These are phyloP conservation scores for Puya raimondii DNA, from an alignment of 176 grass and related monocot genomes.

Conservation along the genomic window DNA sequence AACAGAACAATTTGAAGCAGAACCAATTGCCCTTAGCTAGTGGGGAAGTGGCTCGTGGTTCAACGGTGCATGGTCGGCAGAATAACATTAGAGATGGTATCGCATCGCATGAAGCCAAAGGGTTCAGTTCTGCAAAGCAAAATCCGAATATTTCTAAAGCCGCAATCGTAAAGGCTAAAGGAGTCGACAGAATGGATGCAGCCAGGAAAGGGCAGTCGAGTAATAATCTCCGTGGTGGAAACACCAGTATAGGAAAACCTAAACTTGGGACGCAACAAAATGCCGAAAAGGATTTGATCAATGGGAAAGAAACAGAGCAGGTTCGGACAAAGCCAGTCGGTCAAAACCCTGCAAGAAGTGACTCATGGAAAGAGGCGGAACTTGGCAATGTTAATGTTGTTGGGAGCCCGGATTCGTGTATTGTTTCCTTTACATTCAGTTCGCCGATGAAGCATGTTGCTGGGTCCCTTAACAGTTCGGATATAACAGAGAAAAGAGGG, in stretches of 20 bases:
- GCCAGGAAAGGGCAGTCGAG: slow-evolving; percentile 17
- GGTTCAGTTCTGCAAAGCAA: slow-evolving; percentile 40
- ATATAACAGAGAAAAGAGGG: slow-evolving; percentile 22
- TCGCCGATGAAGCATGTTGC: slow-evolving; percentile 31
- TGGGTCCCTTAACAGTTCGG: slow-evolving; percentile 1
- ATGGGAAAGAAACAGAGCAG: slow-evolving; percentile 33
- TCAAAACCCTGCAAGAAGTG: slow-evolving; percentile 14
- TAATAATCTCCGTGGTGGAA: slow-evolving; percentile 1
- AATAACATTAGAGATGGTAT: neutral
- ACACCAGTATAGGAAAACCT: slow-evolving; percentile 18
- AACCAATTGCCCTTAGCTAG: slow-evolving; percentile 28
- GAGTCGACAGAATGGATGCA: slow-evolving; percentile 20
- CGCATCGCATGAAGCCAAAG: slow-evolving; percentile 19
- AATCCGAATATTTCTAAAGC: slow-evolving; percentile 23
- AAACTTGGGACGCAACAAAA: slow-evolving; percentile 15
- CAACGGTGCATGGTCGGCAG: slow-evolving; percentile 22
- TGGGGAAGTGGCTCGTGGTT: slow-evolving; percentile 7
- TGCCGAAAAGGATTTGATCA: slow-evolving; percentile 37
- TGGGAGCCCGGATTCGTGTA: slow-evolving; percentile 23
- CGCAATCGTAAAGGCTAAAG: slow-evolving; percentile 39
- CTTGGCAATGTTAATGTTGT: slow-evolving; percentile 9
- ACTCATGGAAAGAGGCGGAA: slow-evolving; percentile 12
- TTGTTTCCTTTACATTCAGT: slow-evolving; percentile 39
- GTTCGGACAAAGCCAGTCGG: slow-evolving; percentile 34
- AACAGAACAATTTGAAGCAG: slow-evolving; percentile 61